Base-by-base conservation (phyloP, 2,329 filamentous ascomycete species). In the Aspergillus japonicus region DNA sequence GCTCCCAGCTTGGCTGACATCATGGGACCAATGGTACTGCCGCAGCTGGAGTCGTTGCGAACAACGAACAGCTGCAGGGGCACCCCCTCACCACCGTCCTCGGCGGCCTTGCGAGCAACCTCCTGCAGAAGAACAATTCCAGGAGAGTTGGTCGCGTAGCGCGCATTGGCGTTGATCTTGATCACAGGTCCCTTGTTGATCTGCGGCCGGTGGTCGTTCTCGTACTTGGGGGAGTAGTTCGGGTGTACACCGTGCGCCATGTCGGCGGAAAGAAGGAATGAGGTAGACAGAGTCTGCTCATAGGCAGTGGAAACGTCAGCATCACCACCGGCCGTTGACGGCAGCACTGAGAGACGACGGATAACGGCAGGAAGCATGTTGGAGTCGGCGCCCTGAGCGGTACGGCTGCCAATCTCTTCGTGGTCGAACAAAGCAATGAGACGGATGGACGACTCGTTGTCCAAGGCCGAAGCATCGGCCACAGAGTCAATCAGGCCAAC, bases 21-120 rank as follows among this genome's bases (percentile, higher is more conserved):
- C 88, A 97, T 97, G n/a, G 95, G 95, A 0, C 95, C 95, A 71
- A 99, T 99, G 39, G 95, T 99, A 80, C 91, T 94, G 58, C 95
- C 95, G 75, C 95, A 99, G 55, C 90, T 87, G 4, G 90, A 95
- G 75, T 99, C 95, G 77, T 99, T 99, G 71, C 93, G 87, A 50
- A 98, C 94, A 47, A 99, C 95, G 71, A 98, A 98, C 44, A 98
- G 81, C 80, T 99, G 95, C 56, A 99, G 83, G 14, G 95, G 95
- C 21, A 98, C 92, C 24, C 87, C 87, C 19, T 84, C 85, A 35
- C 82, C 79, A 50, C 84, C 86, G 50, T 79, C 74, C 12, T 79
- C 75, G 3, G 79, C 78, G 10, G 80, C 78, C 69, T 86, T 87
- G 33, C 83, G 81, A 2, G 95, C 95, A 47, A 89, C 88, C 80